Conservation (phyloP, 2,329 filamentous ascomycete species). For the Chalara sp. region DNA sequence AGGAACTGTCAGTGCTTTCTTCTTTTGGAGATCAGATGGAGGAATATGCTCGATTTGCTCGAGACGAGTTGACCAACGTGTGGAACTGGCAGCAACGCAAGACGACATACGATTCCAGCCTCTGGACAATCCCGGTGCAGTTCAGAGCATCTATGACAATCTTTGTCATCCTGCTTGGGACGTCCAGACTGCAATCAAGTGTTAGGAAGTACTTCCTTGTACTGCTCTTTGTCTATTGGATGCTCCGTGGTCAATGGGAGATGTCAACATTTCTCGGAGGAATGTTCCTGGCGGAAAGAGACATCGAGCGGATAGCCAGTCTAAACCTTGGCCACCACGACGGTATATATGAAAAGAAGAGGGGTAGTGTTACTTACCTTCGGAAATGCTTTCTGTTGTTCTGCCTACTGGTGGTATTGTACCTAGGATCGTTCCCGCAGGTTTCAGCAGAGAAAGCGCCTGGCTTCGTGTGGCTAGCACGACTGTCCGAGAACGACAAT, state of each 20-base stretch:
- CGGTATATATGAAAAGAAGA: no score
- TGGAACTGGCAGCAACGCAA: neutral
- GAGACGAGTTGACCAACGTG: neutral
- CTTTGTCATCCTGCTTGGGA: neutral
- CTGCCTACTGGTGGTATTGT: no score
- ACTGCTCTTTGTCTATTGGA: constrained; percentile 6
- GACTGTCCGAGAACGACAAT: neutral
- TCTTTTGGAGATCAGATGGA: neutral
- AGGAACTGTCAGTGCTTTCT: constrained; percentile 32
- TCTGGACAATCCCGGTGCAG: neutral
- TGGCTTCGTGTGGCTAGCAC: neutral
- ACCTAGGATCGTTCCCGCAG: neutral
- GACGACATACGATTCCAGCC: neutral
- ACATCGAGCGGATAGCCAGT: neutral
- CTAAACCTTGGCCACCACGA: no score
- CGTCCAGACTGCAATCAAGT: neutral
- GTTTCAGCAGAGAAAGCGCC: neutral
- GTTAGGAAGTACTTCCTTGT: neutral
- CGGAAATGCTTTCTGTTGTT: neutral
- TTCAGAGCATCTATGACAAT: neutral
- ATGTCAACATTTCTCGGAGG: constrained; percentile 38
- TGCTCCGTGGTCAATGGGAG: constrained; percentile 19
- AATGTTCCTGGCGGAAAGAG: constrained; percentile 36
- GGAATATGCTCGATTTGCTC: neutral
- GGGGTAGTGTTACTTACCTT: constrained; percentile 27